Base-by-base conservation (phyloP, 176 grass and related monocot species). In the Panicum miliaceum region DNA sequence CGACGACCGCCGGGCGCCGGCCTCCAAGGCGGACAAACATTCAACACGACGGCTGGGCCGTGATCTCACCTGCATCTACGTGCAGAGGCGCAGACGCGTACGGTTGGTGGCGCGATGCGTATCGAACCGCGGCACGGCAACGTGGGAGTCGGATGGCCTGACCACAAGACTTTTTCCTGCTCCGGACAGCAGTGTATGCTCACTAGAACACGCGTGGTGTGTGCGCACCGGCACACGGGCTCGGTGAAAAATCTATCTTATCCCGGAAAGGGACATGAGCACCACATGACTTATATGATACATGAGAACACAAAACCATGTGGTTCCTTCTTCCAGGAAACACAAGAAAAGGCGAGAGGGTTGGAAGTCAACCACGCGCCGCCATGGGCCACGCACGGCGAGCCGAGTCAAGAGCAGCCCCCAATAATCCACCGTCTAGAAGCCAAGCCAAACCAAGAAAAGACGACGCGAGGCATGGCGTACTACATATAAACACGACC, bases 401-500 rank as follows among this genome's bases (percentile, higher is more conserved):
- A 56, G 15, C 56, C 71, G 72, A 72, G 88, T 82, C 88, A 90
- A 73, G 74, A 29, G 63, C 62, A 67, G 50, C 25, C 23, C 23
- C 51, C 48, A 25, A 57, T 64, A 16, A 71, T 61, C 45, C 57
- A 40, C 29, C 34, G 29, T 88, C 85, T 84, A 86, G 88, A 87
- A 68, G 45, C 46, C 69, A 83, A 68, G 9, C 27, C 86, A 43
- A 12, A 22, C 8, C 9, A 23, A 14, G 15, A 12, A 16, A 9
- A 57, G 19, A 26, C 14, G 29, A 37, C 47, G 77, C n/a, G 0
- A 74, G 10, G 9, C 26, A 47, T 41, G 16, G 26, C 22, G 53
- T 74, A 41, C 77, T 74, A 41, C 77, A 41, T 89, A 91, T 91
- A 91, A 76, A 47, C 20, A 25, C 8, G 34, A 40, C 41, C 3